Evolutionary conservation across 768 basidiomycete species (phyloP).

Genomic region (Lepiota venenata): DNA sequence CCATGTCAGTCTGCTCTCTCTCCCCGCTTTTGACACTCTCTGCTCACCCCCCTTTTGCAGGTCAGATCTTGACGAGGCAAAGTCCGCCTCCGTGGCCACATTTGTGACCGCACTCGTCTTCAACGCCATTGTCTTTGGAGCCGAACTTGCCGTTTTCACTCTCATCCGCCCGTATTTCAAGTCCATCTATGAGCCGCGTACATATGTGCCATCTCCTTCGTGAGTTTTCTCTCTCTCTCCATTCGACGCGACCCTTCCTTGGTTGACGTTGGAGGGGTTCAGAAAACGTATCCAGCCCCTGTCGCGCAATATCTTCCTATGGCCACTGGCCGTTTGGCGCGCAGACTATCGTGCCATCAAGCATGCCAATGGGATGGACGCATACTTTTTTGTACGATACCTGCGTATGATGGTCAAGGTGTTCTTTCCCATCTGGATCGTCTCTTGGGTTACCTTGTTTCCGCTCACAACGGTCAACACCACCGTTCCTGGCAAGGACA

Average conservation of each 20-base stretch:
- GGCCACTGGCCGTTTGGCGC: slow-evolving; percentile 63
- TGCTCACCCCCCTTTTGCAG: slow-evolving; percentile 19
- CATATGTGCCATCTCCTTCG: slow-evolving; percentile 51
- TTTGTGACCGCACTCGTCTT: slow-evolving; percentile 86
- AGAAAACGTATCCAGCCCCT: slow-evolving; percentile 63
- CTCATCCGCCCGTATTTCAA: slow-evolving; percentile 82
- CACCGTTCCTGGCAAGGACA: slow-evolving; percentile 36
- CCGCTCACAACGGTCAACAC: slow-evolving; percentile 67
- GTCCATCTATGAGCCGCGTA: slow-evolving; percentile 85
- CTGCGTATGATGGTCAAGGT: slow-evolving; percentile 79
- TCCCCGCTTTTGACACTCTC: background rate
- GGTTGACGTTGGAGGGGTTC: background rate
- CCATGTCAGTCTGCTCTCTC: background rate
- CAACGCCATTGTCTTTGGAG: slow-evolving; percentile 71
- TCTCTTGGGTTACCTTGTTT: slow-evolving; percentile 85
- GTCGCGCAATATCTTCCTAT: slow-evolving; percentile 45
- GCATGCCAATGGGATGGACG: slow-evolving; percentile 77
- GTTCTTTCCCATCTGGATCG: slow-evolving; percentile 86
- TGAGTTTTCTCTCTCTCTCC: slow-evolving; percentile 21
- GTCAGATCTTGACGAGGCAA: slow-evolving; percentile 38
- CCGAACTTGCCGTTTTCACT: slow-evolving; percentile 76
- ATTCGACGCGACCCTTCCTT: no score
- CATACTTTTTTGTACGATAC: slow-evolving; percentile 92
- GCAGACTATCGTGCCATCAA: slow-evolving; percentile 63
- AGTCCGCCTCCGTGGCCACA: slow-evolving; percentile 65